These are phyloP conservation scores for Allomyces arbusculus DNA, from an alignment of 192 early-diverging fungal species.

Conservation along the genomic window DNA sequence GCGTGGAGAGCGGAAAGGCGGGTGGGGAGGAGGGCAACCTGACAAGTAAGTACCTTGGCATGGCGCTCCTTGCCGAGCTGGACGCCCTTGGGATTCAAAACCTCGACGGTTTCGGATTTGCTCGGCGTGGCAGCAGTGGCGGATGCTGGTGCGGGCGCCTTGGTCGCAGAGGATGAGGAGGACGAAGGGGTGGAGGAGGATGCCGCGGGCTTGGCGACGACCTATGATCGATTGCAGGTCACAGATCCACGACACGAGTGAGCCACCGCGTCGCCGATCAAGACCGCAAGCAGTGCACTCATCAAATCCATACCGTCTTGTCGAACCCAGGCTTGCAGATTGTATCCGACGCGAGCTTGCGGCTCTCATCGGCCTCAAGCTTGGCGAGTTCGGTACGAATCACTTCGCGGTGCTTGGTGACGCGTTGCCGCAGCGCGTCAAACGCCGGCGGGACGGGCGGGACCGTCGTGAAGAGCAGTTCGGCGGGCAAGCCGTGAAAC, in stretches of 20 bases:
- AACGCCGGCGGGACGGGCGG: background rate
- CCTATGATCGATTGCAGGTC: too few species aligned
- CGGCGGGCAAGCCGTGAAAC: background rate
- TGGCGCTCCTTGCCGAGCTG: constrained; percentile 10
- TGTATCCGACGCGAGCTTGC: constrained; percentile 48
- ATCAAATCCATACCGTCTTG: constrained; percentile 44
- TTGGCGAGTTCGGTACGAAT: constrained; percentile 22
- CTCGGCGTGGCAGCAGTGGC: background rate
- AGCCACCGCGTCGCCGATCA: too few species aligned
- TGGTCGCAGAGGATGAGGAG: constrained; percentile 19
- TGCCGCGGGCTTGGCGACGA: too few species aligned
- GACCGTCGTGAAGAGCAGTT: background rate
- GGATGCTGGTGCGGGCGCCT: constrained; percentile 8
- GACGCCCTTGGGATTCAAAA: constrained; percentile 28
- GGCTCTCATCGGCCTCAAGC: constrained; percentile 34
- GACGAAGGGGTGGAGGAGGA: background rate
- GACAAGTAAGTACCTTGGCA: background rate
- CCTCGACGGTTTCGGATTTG: constrained; percentile 30
- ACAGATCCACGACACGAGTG: too few species aligned
- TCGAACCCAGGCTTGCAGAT: constrained; percentile 42
- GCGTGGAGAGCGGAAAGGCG: background rate
- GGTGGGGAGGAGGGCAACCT: too few species aligned
- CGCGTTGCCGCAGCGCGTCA: background rate
- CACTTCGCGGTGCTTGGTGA: background rate
- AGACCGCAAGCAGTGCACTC: background rate